Base-by-base conservation (phyloP, 2,329 filamentous ascomycete species). In the Fusarium coicis region DNA sequence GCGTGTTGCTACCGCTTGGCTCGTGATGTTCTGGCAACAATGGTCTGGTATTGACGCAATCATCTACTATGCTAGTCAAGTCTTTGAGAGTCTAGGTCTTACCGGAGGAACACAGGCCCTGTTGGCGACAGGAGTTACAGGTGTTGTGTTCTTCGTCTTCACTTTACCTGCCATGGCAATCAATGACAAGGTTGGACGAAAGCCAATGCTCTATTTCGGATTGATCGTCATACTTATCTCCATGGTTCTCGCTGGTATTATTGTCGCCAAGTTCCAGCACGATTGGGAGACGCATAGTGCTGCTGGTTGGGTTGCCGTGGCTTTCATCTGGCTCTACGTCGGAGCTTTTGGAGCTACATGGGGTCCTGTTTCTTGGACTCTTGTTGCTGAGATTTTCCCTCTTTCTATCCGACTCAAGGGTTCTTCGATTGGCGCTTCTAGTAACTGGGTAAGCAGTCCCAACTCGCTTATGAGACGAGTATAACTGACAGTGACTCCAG, bases 71-170 rank as follows among this genome's bases (percentile, higher is more conserved):
- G 78, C 79, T 5, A 70, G 90, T 0, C 90, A 88, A 4, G 87
- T 93, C 11, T 93, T 93, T 81, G 84, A 86, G 69, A 88, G 86
- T 16, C 88, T 93, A 42, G 91, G 91, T 16, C 83, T 93, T 28
- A 85, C 81, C 1, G 88, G 88, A 11, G 88, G 87, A 28, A 91
- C 87, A 58, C 87, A 86, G 8, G 85, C 86, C 12, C 85, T 93
- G 3, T 83, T 93, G 19, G 91, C 92, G 1, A 93, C 91, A 0
- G 92, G 92, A 10, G 91, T 93, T 0, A 91, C 92, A 7, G 91
- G 91, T 8, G 90, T 93, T 43, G 88, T 89, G 58, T 92, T 92
- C 86, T 91, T 93, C 74, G 63, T 80, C 18, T 75, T 64, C 21
- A 81, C 80, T 12, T 46, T 81, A 4, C 80, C 80, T 7, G 79